A percentile compares a stretch with the other conserved stretches of the same genome.
phyloP scores from a whole-genome alignment of 1,284 basidiomycete genomes.

The Hypsizygus ulmarius region DNA sequence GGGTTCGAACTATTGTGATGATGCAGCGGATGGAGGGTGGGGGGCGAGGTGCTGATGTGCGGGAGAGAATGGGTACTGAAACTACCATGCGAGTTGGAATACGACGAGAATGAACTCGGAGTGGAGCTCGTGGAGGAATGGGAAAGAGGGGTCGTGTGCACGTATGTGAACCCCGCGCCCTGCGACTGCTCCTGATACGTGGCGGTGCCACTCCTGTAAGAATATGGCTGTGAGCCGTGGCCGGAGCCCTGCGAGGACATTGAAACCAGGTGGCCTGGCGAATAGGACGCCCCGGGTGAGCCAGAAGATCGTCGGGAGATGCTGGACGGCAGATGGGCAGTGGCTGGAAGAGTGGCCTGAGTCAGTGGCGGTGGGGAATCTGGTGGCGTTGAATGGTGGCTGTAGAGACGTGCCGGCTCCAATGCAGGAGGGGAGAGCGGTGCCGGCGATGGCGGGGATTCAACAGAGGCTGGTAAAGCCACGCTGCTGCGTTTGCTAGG shows the following conservation, averaged over 20 bases:
- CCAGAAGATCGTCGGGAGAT: slow-evolving; percentile 41
- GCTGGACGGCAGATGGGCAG: slow-evolving; percentile 30
- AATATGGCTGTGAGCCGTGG: slow-evolving; percentile 27
- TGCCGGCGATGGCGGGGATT: slow-evolving; percentile 26
- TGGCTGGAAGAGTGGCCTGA: slow-evolving; percentile 44
- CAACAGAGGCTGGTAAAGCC: slow-evolving; percentile 18
- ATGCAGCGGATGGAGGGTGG: slow-evolving; percentile 16
- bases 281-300: slow-evolving; percentile 40
- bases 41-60: slow-evolving; percentile 25
- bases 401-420: slow-evolving; percentile 41
- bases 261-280: slow-evolving; percentile 29
- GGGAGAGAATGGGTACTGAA: slow-evolving; percentile 24
- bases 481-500: slow-evolving; percentile 18
- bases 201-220: slow-evolving; percentile 36
- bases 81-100: slow-evolving; percentile 30
- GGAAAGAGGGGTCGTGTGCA: slow-evolving; percentile 41
- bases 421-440: slow-evolving; percentile 44
- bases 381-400: slow-evolving; percentile 33
- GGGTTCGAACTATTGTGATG: slow-evolving; percentile 28
- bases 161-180: slow-evolving; percentile 39
- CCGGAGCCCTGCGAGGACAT: slow-evolving; percentile 25
- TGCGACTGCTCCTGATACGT: slow-evolving; percentile 49
- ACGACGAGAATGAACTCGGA: slow-evolving; percentile 30
- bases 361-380: slow-evolving; percentile 44
- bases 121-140: slow-evolving; percentile 24